Conservation (phyloP, 2,329 filamentous ascomycete genomes). For the Alternaria metachromatica region DNA sequence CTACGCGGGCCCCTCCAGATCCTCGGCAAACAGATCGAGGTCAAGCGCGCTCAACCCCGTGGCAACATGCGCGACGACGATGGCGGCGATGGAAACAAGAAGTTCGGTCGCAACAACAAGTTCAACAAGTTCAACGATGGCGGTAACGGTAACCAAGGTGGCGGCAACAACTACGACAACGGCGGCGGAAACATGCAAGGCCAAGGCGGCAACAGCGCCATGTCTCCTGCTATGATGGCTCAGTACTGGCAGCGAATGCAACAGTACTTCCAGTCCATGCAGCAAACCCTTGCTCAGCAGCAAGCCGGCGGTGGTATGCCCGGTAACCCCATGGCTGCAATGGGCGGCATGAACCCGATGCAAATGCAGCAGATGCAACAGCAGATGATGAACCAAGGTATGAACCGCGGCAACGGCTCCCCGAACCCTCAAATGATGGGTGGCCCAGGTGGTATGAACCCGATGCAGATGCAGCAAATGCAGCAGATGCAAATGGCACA, state of each 20-base stretch:
- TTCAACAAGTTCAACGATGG: conserved; percentile 45
- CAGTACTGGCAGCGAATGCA: conserved; percentile 99
- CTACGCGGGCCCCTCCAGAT: conserved; percentile 87
- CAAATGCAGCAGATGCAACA: conserved; percentile 52
- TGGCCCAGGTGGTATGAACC: conserved; percentile 67
- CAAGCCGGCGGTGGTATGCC: conserved; percentile 49
- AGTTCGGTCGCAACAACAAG: conserved; percentile 48
- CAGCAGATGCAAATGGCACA: conserved; percentile 66
- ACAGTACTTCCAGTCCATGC: conserved; percentile 94
- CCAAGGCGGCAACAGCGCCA: conserved; percentile 59
- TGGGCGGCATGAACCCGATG: conserved; percentile 66
- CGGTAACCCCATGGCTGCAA: conserved; percentile 56
- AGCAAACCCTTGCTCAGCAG: conserved; percentile 77
- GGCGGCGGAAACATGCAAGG: conserved; percentile 54
- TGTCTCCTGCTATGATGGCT: conserved; percentile 97
- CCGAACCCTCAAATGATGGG: conserved; percentile 48
- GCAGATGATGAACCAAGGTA: conserved; percentile 42
- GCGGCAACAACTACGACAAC: conserved; percentile 54
- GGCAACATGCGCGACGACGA: conserved; percentile 94
- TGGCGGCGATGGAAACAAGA: conserved; percentile 66
- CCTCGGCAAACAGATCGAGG: conserved; percentile 94
- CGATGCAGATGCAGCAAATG: conserved; percentile 71
- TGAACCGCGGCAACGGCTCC: conserved; percentile 41
- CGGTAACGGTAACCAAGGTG: conserved; percentile 51
- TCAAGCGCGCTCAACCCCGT: conserved; percentile 95